phyloP scores from a whole-genome alignment of 177 flowering plant species.

The Tripterygium wilfordii region DNA sequence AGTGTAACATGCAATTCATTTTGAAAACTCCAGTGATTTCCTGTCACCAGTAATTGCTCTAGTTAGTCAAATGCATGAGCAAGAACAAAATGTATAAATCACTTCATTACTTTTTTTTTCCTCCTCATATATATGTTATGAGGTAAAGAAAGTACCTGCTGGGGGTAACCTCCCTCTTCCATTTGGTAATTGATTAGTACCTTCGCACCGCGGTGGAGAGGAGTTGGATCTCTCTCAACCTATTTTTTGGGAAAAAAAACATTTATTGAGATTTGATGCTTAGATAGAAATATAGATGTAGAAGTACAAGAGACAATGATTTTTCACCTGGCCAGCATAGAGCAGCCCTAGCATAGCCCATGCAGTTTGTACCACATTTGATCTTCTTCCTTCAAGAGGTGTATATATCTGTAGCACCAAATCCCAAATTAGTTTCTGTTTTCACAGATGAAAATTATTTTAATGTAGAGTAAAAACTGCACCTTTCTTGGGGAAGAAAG shows the following conservation, averaged over 20 bases:
- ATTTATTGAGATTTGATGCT: no score
- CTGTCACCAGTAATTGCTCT: conserved; percentile 28
- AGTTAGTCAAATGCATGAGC: no score
- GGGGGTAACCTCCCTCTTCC: conserved; percentile 71
- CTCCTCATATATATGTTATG: no score
- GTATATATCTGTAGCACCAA: no score
- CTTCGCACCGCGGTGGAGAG: conserved; percentile 60
- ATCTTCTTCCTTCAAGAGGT: conserved; percentile 21
- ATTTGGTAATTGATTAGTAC: conserved; percentile 60
- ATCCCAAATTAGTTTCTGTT: no score
- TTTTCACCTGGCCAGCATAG: conserved; percentile 55
- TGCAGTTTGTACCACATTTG: conserved; percentile 44
- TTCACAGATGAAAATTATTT: no score
- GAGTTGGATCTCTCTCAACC: conserved; percentile 62
- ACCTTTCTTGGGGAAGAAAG: conserved; percentile 35
- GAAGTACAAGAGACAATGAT: no score
- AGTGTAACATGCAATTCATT: conserved; percentile 54
- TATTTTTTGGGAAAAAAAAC: no score
- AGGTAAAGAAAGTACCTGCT: conserved; percentile 38
- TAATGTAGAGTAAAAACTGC: no score
- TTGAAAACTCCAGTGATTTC: conserved; percentile 44
- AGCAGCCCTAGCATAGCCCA: conserved; percentile 50
- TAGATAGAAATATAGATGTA: no score
- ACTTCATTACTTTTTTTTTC: no score
- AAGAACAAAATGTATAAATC: no score